Conservation (phyloP, 768 basidiomycete species). For the Phylloporus scabripes region DNA sequence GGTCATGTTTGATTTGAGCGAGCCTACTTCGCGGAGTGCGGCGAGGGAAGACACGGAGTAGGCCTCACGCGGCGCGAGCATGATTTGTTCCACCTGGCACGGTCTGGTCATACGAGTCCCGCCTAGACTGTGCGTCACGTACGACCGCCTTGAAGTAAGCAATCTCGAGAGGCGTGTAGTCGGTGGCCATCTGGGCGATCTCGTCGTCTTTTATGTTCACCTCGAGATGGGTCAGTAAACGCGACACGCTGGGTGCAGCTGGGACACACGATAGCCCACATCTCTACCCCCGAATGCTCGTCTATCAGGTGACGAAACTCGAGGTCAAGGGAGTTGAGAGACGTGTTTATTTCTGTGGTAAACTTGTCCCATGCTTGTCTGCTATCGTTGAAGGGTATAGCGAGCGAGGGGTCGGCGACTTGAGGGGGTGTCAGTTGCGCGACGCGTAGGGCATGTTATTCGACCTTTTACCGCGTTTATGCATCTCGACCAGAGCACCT, state of each 20-base stretch:
- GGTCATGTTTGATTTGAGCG: conserved; percentile 58
- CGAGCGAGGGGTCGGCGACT: conserved; percentile 53
- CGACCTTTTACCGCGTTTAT: conserved; percentile 63
- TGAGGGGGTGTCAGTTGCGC: conserved; percentile 4
- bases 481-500: conserved; percentile 62
- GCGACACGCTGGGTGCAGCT: background rate
- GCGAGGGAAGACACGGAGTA: conserved; percentile 75
- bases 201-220: conserved; percentile 78
- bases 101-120: background rate
- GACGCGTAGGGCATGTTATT: background rate
- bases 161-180: conserved; percentile 75
- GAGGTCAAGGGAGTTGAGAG: conserved; percentile 65
- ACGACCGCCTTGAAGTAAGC: conserved; percentile 82
- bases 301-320: conserved; percentile 62
- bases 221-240: conserved; percentile 33
- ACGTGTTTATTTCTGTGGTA: conserved; percentile 51
- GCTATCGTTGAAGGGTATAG: conserved; percentile 37
- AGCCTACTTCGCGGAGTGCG: conserved; percentile 64
- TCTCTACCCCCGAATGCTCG: conserved; percentile 56
- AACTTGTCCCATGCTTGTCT: conserved; percentile 56
- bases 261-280: conserved; percentile 62
- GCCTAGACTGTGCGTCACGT: conserved; percentile 21
- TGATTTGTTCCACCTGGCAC: conserved; percentile 77
- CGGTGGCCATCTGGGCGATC: conserved; percentile 79
- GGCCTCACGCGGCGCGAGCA: conserved; percentile 68